Base-by-base conservation (phyloP, 2,329 filamentous ascomycete species). In the Cercospora beticola region DNA sequence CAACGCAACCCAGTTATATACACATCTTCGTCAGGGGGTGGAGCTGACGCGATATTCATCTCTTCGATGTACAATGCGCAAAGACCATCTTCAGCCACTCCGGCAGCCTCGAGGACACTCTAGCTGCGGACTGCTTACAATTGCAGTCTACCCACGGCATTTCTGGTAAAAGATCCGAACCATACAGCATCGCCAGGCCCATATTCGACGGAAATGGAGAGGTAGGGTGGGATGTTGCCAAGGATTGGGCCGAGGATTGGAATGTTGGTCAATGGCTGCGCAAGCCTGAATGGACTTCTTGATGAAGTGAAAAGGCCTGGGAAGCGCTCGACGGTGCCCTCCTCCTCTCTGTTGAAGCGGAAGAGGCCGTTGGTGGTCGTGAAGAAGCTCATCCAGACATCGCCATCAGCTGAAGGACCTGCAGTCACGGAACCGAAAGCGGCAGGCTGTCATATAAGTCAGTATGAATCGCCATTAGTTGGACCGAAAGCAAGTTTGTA, bases 301-400 rank as follows among this genome's bases (percentile, higher is more conserved):
- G 7, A 52, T 31, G 30, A 49, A 2, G 28, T 61, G 62, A 65
- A 65, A 16, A 68, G 21, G 23, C 62, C 66, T 18, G 70, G 70
- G 21, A 71, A 66, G 10, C 60, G 36, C 31, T 68, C 66, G 43
- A 70, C 64, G 28, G 62, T 68, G 46, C 67, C 59, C 57, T 70
- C 46, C 28, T 65, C 40, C 31, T 63, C 64, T 33, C 52, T 18
- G 52, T 57, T 49, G 56, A 65, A 70, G 28, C 64, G 36, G 14
- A 65, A 30, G n/a, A 68, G 49, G 26, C 54, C 70, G 64, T 69
- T 60, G 36, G 64, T 68, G 18, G 62, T 46, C 16, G 67, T 67
- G 56, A 72, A 73, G 49, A 68, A 72, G 61, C 65, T 69, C 36
- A 71, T 61, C 68, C 70, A 73, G 12, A 72, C 71, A 60, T 68